Conservation (phyloP, 495 filamentous ascomycete species). For the Annulohypoxylon moriforme region DNA sequence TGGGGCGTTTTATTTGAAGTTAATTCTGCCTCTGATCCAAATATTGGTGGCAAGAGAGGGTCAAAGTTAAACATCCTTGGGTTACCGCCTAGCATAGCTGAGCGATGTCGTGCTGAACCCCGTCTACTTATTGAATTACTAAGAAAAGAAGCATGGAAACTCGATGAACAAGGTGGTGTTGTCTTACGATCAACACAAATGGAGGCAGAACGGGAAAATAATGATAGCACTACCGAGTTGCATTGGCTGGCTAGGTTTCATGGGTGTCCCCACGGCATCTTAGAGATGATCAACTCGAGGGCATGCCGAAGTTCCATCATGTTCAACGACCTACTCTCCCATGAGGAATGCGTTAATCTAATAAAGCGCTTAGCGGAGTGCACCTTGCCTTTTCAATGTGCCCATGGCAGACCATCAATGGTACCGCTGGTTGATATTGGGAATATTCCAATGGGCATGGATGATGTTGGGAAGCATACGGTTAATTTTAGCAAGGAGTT, state of each 20-base stretch:
- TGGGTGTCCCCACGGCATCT: constrained; percentile 77
- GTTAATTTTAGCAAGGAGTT: constrained; percentile 39
- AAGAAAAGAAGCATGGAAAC: constrained; percentile 77
- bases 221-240: constrained; percentile 16
- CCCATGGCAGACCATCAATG: constrained; percentile 84
- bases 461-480: constrained; percentile 10
- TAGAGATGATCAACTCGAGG: constrained; percentile 89
- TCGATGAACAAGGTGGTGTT: constrained; percentile 43
- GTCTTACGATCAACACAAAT: not conserved
- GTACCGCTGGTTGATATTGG: constrained; percentile 74
- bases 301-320: constrained; percentile 94
- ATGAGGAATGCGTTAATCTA: constrained; percentile 73
- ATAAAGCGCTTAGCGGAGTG: constrained; percentile 72
- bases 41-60: not conserved
- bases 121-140: constrained; percentile 75
- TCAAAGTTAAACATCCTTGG: constrained; percentile 60
- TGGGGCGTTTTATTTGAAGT: constrained; percentile 80
- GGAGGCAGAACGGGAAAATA: not conserved
- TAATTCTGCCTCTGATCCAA: not conserved
- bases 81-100: constrained; percentile 77
- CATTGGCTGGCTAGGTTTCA: constrained; percentile 70
- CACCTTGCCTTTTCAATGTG: constrained; percentile 92
- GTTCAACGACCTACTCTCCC: constrained; percentile 86
- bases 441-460: constrained; percentile 14
- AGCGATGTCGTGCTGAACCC: constrained; percentile 79